Evolutionary conservation across 768 basidiomycete genomes (phyloP), one percentile per base, ranked within the genome.

Genomic region (Kwoniella mangroviensis): DNA sequence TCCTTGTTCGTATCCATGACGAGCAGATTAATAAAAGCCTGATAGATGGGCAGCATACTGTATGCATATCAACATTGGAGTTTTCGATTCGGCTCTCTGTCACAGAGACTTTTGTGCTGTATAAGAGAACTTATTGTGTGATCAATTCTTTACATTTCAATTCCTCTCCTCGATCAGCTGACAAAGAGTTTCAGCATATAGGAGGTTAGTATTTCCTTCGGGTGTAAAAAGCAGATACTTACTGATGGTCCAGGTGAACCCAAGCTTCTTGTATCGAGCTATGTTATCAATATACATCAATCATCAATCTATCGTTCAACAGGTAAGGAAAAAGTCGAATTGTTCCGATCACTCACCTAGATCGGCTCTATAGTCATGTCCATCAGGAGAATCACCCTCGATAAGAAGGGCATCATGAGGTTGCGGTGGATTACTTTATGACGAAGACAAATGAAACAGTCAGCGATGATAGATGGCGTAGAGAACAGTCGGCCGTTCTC

Each of bases 211-310:
- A 22, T 59, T 4, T 26, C 22, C 12, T 21, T n/a, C 17, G 4
- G 54, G 17, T 55, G 54, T 12, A 58, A 13, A 40, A 40, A 15
- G 56, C 10, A 28, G n/a, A 4, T 21, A 34, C 52, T 66, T 28
- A 66, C 65, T 59, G 42, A 59, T 66, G 2, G 65, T 66, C 65
- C 65, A 66, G 26, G 65, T 59, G 28, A 45, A 66, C 1, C 65
- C 65, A 19, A 66, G 65, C 24, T 34, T 28, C 43, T 66, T 66
- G n/a, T 57, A 66, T 19, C 40, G 22, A 12, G 40, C 65, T 66
- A 15, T 11, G 49, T 42, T 6, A 22, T 42, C 19, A 54, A 54
- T 26, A 41, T 9, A 2, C 40, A 41, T 15, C 41, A 15, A 34
- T 10, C 55, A 24, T 57, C 22, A 13, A 24, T 3, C 22, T 26